A percentile compares a stretch with the other conserved stretches of the same genome.
phyloP scores from a whole-genome alignment of 306 rosid species.

The Geum urbanum region DNA sequence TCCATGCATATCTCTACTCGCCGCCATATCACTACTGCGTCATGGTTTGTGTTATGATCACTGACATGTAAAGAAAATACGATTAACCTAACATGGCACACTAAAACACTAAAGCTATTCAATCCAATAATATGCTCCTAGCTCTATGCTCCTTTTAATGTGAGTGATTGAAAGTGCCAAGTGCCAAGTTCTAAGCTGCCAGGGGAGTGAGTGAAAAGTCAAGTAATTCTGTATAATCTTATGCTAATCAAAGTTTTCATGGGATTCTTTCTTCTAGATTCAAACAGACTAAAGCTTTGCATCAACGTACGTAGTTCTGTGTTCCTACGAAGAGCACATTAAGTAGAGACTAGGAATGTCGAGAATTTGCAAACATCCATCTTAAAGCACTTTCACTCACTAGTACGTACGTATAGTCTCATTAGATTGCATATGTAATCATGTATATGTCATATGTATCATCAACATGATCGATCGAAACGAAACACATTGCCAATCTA shows the following conservation, averaged over 20 bases:
- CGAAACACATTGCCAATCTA: too few species aligned
- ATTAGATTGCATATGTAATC: too few species aligned
- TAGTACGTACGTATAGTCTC: too few species aligned
- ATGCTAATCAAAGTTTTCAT: constrained; percentile 12
- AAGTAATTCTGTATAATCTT: neutral
- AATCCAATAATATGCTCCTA: constrained; percentile 5
- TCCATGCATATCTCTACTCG: neutral
- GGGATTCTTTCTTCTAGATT: too few species aligned
- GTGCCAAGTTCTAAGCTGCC: neutral
- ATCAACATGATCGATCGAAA: too few species aligned
- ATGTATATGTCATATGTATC: too few species aligned
- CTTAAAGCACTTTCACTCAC: too few species aligned
- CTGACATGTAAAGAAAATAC: too few species aligned
- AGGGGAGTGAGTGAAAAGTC: neutral
- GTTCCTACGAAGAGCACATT: neutral
- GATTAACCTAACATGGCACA: constrained; percentile 18
- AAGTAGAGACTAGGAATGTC: neutral
- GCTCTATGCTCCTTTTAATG: constrained; percentile 4
- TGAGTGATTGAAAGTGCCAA: neutral
- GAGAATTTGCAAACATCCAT: neutral
- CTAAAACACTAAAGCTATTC: neutral
- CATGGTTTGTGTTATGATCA: too few species aligned
- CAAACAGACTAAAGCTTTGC: neutral
- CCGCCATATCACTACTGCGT: too few species aligned
- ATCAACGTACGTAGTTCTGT: neutral